A percentile compares a stretch with the other conserved stretches of the same genome.
These are phyloP conservation scores for Coleophoma cylindrospora DNA, from an alignment of 2,329 filamentous ascomycete species.

Conservation along the genomic window DNA sequence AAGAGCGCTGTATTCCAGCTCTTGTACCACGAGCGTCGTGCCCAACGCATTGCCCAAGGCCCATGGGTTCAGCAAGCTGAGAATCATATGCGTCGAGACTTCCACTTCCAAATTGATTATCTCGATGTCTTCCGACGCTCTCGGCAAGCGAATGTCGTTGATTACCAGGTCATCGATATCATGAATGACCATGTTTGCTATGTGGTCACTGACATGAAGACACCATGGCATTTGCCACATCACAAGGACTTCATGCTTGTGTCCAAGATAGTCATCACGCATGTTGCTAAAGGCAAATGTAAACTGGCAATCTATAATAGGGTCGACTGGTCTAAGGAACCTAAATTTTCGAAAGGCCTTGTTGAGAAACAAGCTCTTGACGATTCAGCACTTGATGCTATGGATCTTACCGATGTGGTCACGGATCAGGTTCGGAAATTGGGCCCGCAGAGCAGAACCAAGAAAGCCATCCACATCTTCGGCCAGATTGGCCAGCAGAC, in stretches of 20 bases:
- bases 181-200: slow-evolving; percentile 71
- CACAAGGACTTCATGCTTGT: slow-evolving; percentile 74
- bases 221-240: slow-evolving; percentile 70
- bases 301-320: slow-evolving; percentile 85
- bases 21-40: slow-evolving; percentile 78
- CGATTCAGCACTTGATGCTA: slow-evolving; percentile 67
- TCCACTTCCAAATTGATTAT: slow-evolving; percentile 72
- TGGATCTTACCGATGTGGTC: slow-evolving; percentile 70
- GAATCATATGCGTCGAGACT: slow-evolving; percentile 69
- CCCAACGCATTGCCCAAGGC: slow-evolving; percentile 75
- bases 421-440: slow-evolving; percentile 74
- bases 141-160: slow-evolving; percentile 60
- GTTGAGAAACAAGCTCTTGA: slow-evolving; percentile 69
- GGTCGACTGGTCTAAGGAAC: slow-evolving; percentile 77
- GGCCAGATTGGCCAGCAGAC: slow-evolving; percentile 68
- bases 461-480: slow-evolving; percentile 74
- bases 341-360: slow-evolving; percentile 52
- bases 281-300: slow-evolving; percentile 85
- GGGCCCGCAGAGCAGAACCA: slow-evolving; percentile 68
- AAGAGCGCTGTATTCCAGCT: slow-evolving; percentile 92
- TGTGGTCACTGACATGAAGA: slow-evolving; percentile 57
- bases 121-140: slow-evolving; percentile 59
- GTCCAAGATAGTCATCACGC: slow-evolving; percentile 90
- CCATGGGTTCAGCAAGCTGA: slow-evolving; percentile 74
- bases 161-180: slow-evolving; percentile 83